Conservation (phyloP, 345 rosid genomes). For the Gossypium arboreum region DNA sequence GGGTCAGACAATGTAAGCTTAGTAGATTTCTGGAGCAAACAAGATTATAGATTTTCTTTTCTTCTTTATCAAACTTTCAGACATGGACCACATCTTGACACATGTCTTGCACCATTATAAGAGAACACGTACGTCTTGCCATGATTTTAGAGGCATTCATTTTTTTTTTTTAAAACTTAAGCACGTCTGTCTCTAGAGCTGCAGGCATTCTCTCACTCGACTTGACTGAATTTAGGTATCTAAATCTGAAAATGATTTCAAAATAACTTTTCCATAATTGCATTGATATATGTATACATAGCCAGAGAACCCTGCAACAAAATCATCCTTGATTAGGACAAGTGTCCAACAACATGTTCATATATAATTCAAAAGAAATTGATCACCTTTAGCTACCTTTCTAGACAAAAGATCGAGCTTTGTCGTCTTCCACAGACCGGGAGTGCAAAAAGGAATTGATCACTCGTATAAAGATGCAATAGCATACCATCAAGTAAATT, state of each 20-base stretch:
- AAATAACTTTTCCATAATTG: slow-evolving; percentile 9
- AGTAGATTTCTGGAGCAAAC: neutral
- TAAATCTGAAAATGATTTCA: slow-evolving; percentile 8
- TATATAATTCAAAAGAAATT: neutral
- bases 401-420: neutral
- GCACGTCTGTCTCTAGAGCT: slow-evolving; percentile 20
- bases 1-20: too few species aligned
- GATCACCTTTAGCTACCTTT: neutral
- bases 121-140: neutral
- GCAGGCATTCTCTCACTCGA: slow-evolving; percentile 7
- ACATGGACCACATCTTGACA: slow-evolving; percentile 2
- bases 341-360: slow-evolving; percentile 9
- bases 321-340: slow-evolving; percentile 9
- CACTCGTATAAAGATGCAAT: too few species aligned
- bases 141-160: neutral
- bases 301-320: slow-evolving; percentile 6
- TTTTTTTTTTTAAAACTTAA: slow-evolving; percentile 4
- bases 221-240: slow-evolving; percentile 15
- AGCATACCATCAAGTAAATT: too few species aligned
- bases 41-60: neutral
- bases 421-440: neutral
- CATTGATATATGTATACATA: neutral
- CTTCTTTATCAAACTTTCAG: neutral
- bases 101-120: slow-evolving; percentile 12
- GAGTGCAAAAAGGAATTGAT: too few species aligned